Percentiles rank a stretch among this genome's conserved stretches.
phyloP scores from a whole-genome alignment of 441 rosid genomes.

The Erodium texanum region DNA sequence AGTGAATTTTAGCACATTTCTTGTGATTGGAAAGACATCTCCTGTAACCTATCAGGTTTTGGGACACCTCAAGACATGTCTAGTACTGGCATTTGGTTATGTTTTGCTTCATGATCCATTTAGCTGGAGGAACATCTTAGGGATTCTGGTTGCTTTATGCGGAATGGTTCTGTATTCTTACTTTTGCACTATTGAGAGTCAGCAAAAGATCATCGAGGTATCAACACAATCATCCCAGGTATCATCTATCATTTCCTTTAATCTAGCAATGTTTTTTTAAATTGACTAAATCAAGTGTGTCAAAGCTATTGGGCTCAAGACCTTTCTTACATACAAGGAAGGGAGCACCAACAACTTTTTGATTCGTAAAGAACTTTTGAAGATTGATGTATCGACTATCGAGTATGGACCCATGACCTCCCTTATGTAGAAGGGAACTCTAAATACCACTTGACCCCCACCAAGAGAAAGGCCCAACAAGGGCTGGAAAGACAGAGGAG shows the following conservation, averaged over 20 bases:
- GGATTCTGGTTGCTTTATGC: constrained; percentile 68
- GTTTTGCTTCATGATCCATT: constrained; percentile 84
- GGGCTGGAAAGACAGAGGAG: no score
- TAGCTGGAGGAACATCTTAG: constrained; percentile 65
- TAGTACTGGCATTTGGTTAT: constrained; percentile 80
- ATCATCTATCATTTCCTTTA: not conserved
- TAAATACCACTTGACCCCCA: no score
- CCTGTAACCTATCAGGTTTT: constrained; percentile 97
- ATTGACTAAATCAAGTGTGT: no score
- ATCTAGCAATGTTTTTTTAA: no score
- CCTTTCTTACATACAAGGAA: no score
- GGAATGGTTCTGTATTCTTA: constrained; percentile 92
- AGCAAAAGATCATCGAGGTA: constrained; percentile 55
- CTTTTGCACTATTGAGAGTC: constrained; percentile 69
- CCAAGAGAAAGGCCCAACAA: no score
- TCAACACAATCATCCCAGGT: constrained; percentile 47
- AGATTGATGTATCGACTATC: no score
- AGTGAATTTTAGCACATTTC: constrained; percentile 92
- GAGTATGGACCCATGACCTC: no score
- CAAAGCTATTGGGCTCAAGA: no score
- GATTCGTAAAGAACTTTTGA: no score
- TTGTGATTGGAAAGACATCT: constrained; percentile 97
- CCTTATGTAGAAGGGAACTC: no score
- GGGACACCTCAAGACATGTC: constrained; percentile 93
- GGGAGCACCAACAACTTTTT: no score